These are phyloP conservation scores for Fusarium gaditjirri DNA, from an alignment of 2,329 filamentous ascomycete genomes.

Conservation along the genomic window DNA sequence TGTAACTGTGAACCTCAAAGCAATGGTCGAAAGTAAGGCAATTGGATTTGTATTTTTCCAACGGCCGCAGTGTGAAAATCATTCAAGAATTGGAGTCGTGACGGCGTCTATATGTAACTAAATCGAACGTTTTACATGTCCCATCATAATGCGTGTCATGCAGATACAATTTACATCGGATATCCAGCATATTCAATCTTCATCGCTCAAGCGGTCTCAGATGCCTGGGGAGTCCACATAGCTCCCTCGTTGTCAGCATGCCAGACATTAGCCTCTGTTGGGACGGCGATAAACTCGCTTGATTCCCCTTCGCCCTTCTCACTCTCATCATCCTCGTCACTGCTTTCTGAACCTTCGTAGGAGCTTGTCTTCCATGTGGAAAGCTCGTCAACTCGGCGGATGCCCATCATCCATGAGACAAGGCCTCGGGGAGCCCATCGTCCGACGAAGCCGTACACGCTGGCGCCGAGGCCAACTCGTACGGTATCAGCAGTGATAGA, in stretches of 20 bases:
- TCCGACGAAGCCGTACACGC: slow-evolving; percentile 87
- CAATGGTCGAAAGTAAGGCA: slow-evolving; percentile 10
- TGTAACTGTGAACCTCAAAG: background rate
- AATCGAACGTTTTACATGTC: slow-evolving; percentile 39
- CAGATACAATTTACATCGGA: slow-evolving; percentile 21
- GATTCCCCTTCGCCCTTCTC: slow-evolving; percentile 44
- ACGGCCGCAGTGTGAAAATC: slow-evolving; percentile 6
- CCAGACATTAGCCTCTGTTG: slow-evolving; percentile 55
- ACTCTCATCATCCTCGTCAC: slow-evolving; percentile 52
- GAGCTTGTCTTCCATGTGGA: slow-evolving; percentile 63
- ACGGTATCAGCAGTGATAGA: slow-evolving; percentile 70
- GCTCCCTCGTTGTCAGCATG: slow-evolving; percentile 55
- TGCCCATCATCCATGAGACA: slow-evolving; percentile 94
- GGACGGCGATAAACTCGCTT: slow-evolving; percentile 64
- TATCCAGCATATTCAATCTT: slow-evolving; percentile 17
- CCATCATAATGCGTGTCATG: slow-evolving; percentile 39
- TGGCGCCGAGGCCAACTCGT: slow-evolving; percentile 85
- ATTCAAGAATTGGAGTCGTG: slow-evolving; percentile 45
- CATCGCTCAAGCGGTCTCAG: slow-evolving; percentile 36
- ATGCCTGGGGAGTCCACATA: slow-evolving; percentile 55
- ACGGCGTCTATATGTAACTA: slow-evolving; percentile 46
- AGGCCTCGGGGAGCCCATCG: slow-evolving; percentile 79
- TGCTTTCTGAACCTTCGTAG: slow-evolving; percentile 51
- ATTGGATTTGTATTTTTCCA: slow-evolving; percentile 19
- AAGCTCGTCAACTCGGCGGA: slow-evolving; percentile 70